A percentile compares a stretch with the other conserved stretches of the same genome.
Evolutionary conservation across 352 stramenopile genomes (phyloP).

Genomic region (Pythium dissotocum): DNA sequence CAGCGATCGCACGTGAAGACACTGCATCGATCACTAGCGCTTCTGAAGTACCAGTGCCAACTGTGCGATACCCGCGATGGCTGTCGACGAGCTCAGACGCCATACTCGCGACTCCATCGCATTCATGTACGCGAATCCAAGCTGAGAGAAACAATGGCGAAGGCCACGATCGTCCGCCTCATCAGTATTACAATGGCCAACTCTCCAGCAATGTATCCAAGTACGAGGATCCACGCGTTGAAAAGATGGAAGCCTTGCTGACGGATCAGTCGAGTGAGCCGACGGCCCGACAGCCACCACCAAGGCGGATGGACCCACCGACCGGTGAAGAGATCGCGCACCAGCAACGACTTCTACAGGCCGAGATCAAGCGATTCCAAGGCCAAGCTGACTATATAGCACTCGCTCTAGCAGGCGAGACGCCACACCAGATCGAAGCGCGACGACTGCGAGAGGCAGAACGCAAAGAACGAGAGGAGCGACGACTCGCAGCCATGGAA

Average conservation of each 20-base stretch:
- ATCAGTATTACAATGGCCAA: not conserved
- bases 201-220: not conserved
- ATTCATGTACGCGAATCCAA: not conserved
- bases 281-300: slow-evolving; percentile 1
- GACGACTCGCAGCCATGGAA: slow-evolving; percentile 44
- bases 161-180: not conserved
- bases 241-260: not conserved
- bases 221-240: not conserved
- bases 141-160: not conserved
- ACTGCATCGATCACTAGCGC: not conserved
- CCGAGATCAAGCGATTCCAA: slow-evolving; percentile 44
- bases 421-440: slow-evolving; percentile 61
- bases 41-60: not conserved
- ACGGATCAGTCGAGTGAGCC: not conserved
- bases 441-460: slow-evolving; percentile 49
- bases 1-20: not conserved
- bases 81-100: not conserved
- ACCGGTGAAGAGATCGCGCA: slow-evolving; percentile 37
- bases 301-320: not conserved
- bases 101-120: not conserved
- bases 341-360: slow-evolving; percentile 38
- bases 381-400: slow-evolving; percentile 61
- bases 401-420: slow-evolving; percentile 59
- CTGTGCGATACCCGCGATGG: not conserved
- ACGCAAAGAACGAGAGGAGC: slow-evolving; percentile 50